phyloP scores from a whole-genome alignment of 768 basidiomycete genomes.

The Dentipellis sp. region DNA sequence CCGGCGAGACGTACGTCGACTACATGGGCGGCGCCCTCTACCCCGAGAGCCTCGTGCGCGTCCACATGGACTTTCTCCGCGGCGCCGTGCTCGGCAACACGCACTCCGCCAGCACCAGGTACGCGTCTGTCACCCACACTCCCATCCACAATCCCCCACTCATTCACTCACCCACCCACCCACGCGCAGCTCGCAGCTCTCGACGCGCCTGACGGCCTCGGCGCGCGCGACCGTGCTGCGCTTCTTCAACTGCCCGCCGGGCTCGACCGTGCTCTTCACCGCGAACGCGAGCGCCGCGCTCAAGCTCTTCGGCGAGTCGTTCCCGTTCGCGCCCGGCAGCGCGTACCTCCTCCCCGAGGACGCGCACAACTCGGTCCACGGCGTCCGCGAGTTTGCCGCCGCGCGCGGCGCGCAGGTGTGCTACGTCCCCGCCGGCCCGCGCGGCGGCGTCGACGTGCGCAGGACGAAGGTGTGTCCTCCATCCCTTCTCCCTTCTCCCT shows the following conservation, averaged over 20 bases:
- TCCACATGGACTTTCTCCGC: conserved; percentile 62
- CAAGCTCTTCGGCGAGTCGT: conserved; percentile 77
- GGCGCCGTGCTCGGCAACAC: conserved; percentile 70
- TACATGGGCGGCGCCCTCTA: conserved; percentile 82
- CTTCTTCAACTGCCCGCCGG: conserved; percentile 68
- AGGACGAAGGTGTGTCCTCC: conserved; percentile 45
- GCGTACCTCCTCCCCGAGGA: conserved; percentile 63
- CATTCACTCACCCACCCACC: no score
- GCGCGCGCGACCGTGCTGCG: conserved; percentile 66
- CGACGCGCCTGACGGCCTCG: conserved; percentile 53
- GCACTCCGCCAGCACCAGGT: conserved; percentile 79
- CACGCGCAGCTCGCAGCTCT: conserved; percentile 66
- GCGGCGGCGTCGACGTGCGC: conserved; percentile 54
- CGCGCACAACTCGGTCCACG: conserved; percentile 80
- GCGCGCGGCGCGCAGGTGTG: conserved; percentile 44
- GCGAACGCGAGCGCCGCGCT: conserved; percentile 72
- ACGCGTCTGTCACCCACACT: conserved; percentile 17
- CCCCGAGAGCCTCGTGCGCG: conserved; percentile 66
- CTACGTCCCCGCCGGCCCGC: conserved; percentile 56
- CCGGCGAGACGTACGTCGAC: conserved; percentile 56
- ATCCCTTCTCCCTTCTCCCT: neutral
- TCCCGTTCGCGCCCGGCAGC: conserved; percentile 53
- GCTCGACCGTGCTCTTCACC: conserved; percentile 78
- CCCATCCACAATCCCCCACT: neutral
- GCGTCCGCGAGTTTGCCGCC: conserved; percentile 64